Evolutionary conservation across 176 grass and related monocot species (phyloP), one percentile per base, ranked within the genome.

Genomic region (Ananas comosus): DNA sequence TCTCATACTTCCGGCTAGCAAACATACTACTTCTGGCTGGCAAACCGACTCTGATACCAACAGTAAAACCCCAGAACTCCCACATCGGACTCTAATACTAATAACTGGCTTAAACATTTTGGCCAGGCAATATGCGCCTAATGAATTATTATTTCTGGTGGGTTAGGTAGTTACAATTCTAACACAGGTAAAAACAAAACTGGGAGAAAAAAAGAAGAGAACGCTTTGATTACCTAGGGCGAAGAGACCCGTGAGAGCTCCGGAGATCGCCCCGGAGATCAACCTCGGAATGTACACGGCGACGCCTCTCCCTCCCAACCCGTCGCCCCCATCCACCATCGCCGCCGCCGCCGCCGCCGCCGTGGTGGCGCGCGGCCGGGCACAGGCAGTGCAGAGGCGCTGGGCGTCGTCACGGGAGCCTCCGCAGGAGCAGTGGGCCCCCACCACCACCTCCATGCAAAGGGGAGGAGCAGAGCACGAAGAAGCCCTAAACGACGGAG

Each of bases 191-290:
- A 49, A 21, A 72, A 47, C 0, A 78, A 25, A 3, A 49, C 11
- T 11, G 18, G 11, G 27, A 53, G 49, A 61, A 0, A 12, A 25
- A 48, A 50, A 22, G 4, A 27, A 16, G 9, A 2, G 16, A n/a
- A 49, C 49, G 65, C 0, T n/a, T 70, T 59, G 16, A 12, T 51
- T 82, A 90, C 86, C 81, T 0, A 95, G 68, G 50, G 91, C 91
- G 64, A 95, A 87, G 59, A 85, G 19, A 11, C 83, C 83, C 19
- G 86, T 95, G 82, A 95, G 81, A 51, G 76, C 81, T 10, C 81
- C 81, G 27, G 91, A 94, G 33, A 94, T 76, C 17, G 82, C 70
- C 76, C 83, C 78, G 53, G 72, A 66, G 57, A 95, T 10, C 33
- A 90, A 57, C 64, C 83, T 66, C 4, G 91, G 72, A 61, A 95